Evolutionary conservation across 495 filamentous ascomycete species (phyloP), one percentile per base, ranked within the genome.

Genomic region (Lentithecium fluviatile): DNA sequence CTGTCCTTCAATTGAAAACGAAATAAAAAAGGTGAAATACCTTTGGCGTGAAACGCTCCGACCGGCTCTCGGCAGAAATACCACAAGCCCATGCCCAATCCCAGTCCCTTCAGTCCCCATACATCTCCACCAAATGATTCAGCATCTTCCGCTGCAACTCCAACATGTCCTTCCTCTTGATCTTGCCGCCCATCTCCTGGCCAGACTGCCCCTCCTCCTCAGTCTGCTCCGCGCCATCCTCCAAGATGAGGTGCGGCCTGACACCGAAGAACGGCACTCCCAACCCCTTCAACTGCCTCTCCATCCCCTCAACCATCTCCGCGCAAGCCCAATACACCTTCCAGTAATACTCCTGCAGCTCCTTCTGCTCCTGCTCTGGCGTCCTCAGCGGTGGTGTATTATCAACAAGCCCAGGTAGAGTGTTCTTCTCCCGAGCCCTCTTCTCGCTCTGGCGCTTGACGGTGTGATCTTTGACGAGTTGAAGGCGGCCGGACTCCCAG

Each of bases 201-300:
- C 29, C 29, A 10, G 29, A 4, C 29, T 32, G 29, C 29, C 4
- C 50, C 5, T 25, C 20, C 6, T 10, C 20, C 13, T 26, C 20
- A 11, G 34, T 17, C 19, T 20, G 13, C 23, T 45, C 45, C 1
- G 45, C 26, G 21, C 37, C 60, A 24, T 56, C 45, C 1, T 62
- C 19, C 47, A 65, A 29, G 11, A 85, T 71, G 34, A 85, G 63
- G 12, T 74, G 70, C 24, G 66, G 62, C 42, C 72, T 74, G 10
- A 79, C 74, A 37, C 76, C 78, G 69, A 89, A 90, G 68, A 89
- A 89, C 0, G 87, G 87, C 34, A 89, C 82, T 4, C 80, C 79
- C 53, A 88, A 66, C 7, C 64, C 74, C 36, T 78, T 76, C 23
- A 90, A 70, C 65, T 86, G 84, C 12, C 72, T 69, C 85, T 81